Base-by-base conservation (phyloP, 768 basidiomycete genomes). In the Podaxis sp. region DNA sequence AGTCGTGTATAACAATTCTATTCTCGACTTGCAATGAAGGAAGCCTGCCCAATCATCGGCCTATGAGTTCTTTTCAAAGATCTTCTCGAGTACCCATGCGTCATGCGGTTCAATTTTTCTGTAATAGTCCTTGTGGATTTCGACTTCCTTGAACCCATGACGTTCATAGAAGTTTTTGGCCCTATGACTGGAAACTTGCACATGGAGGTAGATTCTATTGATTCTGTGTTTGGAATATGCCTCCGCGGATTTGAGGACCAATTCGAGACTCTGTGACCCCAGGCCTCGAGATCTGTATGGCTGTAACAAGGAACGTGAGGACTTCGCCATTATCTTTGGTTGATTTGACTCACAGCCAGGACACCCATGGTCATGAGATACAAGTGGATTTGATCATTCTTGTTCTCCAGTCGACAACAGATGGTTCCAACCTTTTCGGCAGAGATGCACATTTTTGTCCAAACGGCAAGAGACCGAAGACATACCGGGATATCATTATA, bases 281-380 rank as follows among this genome's bases (percentile, higher is more conserved):
- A 95, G 72, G 46, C 82, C 82, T 68, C 89, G 81, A 36, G 87
- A 90, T 56, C 93, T 88, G 74, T 96, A 96, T 21, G 94, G 92
- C 92, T 94, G 66, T 58, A 48, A 55, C 64, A 46, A 56, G 42
- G 48, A 55, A 37, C 37, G 38, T 42, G 51, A 61, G 48, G 28
- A 27, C 37, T 61, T 32, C 46, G 56, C 16, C 38, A 59, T 18
- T 36, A 55, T 32, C 28, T 40, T 63, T 18, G 51, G 50, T 50
- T 50, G 55, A n/a, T 35, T 55, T 42, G 61, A 76, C 85, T 74
- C 76, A 94, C 92, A 59, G 91, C 92, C 58, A 95, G 85, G 63
- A 95, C 76, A 47, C 93, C 94, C 87, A 95, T 88, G 53, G 94
- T 95, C 88, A 94, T 92, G 69, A 95, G 80, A 75, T 95, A 95